Evolutionary conservation across 345 rosid species (phyloP).

Genomic region (Boechera divaricarpa): DNA sequence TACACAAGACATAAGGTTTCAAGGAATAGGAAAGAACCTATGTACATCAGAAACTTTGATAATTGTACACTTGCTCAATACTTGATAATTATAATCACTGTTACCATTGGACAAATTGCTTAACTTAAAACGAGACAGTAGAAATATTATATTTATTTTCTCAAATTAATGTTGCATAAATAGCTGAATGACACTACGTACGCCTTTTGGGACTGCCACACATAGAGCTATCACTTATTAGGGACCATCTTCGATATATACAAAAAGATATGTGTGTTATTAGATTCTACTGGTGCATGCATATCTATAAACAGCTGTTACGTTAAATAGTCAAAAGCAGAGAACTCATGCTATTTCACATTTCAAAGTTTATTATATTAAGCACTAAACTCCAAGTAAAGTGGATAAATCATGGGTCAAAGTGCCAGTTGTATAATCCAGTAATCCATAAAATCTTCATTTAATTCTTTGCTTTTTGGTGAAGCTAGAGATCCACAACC

Average conservation of each 20-base stretch:
- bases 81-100: too few species aligned
- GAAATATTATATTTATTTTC: neutral
- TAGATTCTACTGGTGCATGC: constrained; percentile 22
- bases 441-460: constrained; percentile 28
- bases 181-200: constrained; percentile 9
- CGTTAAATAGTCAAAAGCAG: constrained; percentile 29
- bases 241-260: constrained; percentile 8
- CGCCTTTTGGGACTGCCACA: neutral
- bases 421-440: constrained; percentile 34
- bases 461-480: constrained; percentile 28
- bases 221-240: constrained; percentile 24
- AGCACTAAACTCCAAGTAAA: constrained; percentile 27
- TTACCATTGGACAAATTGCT: neutral
- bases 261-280: neutral
- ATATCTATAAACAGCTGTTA: constrained; percentile 28
- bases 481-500: constrained; percentile 8
- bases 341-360: constrained; percentile 9
- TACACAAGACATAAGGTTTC: neutral
- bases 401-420: constrained; percentile 19
- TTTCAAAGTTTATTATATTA: constrained; percentile 2
- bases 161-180: neutral
- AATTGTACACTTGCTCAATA: too few species aligned
- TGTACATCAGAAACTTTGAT: too few species aligned
- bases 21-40: too few species aligned
- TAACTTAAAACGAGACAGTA: neutral